Percentiles rank a stretch among this genome's conserved stretches.
These are phyloP conservation scores for Zostera marina DNA, from an alignment of 116 monocot species.

Conservation along the genomic window DNA sequence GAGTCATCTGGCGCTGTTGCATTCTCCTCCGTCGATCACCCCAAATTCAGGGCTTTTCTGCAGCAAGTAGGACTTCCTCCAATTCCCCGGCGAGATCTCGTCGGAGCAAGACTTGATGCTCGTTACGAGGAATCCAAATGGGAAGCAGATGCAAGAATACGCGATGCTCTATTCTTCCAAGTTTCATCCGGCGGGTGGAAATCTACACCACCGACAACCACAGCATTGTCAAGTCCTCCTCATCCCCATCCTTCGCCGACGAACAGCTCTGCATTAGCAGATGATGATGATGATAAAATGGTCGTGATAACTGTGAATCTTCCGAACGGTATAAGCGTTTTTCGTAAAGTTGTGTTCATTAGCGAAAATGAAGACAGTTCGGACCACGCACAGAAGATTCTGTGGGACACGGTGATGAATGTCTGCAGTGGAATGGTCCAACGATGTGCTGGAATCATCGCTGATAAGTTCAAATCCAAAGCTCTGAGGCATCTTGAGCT, in stretches of 20 bases:
- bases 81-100: conserved; percentile 28
- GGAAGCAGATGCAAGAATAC: conserved; percentile 47
- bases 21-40: conserved; percentile 40
- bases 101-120: conserved; percentile 38
- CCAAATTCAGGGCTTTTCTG: conserved; percentile 66
- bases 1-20: conserved; percentile 52
- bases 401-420: conserved; percentile 28
- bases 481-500: conserved; percentile 60
- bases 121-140: conserved; percentile 28
- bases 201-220: not conserved
- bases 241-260: no score
- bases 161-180: conserved; percentile 76
- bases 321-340: conserved; percentile 74
- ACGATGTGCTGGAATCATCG: conserved; percentile 70
- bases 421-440: conserved; percentile 13
- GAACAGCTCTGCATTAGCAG: not conserved
- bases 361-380: conserved; percentile 21
- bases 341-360: conserved; percentile 39
- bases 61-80: conserved; percentile 59
- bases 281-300: conserved; percentile 9
- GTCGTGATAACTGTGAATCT: conserved; percentile 50
- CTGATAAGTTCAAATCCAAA: conserved; percentile 57
- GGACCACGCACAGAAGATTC: conserved; percentile 45
- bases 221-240: not conserved
- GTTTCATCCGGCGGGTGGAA: conserved; percentile 65